Evolutionary conservation across 495 filamentous ascomycete genomes (phyloP), one percentile per base, ranked within the genome.

Genomic region (Cetradonia linearis): DNA sequence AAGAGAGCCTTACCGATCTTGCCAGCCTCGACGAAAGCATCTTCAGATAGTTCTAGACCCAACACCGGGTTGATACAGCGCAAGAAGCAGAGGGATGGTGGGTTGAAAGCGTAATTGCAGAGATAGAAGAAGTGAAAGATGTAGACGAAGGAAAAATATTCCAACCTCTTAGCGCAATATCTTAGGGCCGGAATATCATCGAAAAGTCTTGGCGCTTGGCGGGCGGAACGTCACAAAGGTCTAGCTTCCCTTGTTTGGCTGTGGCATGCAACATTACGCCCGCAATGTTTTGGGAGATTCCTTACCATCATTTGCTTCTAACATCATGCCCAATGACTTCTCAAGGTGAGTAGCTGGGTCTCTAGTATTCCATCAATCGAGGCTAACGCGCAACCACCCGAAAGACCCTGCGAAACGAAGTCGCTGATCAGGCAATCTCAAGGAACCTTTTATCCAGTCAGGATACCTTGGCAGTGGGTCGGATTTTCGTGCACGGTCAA

Each of bases 381-480:
- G 52, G 47, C 52, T 58, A 47, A 60, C 10, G 50, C 14, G 28
- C 23, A 34, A 27, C n/a, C 20, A 54, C 27, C n/a, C 60, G 52
- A 62, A 66, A 84, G 83, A 66, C 76, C 77, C 69, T 76, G 73
- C 58, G 77, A 82, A 63, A 84, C 82, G 37, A 75, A 82, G 64
- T 75, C 80, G 59, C 72, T 86, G 57, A 75, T 84, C 55, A 77
- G 85, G 47, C 74, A 80, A 48, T 78, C 78, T 25, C 86, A 86
- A 61, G 83, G 85, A 64, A 81, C 80, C 62, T 90, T 89, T 69
- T 91, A 88, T 69, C 84, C 86, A 16, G 80, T 84, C 65, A 79
- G 76, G 52, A 90, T 96, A 55, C 85, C 83, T 37, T 82, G 84
- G 3, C 55, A 48, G 68, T 69, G 64, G 38, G 67, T 37, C 33